These are phyloP conservation scores for Ceratocystis lukuohia DNA, from an alignment of 2,329 filamentous ascomycete genomes.

Conservation along the genomic window DNA sequence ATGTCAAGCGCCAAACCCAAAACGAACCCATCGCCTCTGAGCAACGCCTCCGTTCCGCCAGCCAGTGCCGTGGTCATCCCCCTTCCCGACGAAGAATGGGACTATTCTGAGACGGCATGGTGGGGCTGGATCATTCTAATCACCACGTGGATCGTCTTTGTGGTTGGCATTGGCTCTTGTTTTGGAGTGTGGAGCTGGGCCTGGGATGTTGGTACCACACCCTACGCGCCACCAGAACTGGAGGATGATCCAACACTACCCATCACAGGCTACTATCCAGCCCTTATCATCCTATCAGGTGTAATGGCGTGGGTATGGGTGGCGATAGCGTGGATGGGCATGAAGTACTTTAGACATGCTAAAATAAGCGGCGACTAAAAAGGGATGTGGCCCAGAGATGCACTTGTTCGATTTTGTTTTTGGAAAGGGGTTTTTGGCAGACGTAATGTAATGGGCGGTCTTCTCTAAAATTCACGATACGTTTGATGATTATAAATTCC, in stretches of 20 bases:
- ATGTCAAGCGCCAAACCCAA: conserved; percentile 7
- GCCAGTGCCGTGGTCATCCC: conserved; percentile 20
- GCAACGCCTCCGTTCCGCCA: conserved; percentile 13
- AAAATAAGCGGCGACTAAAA: conserved; percentile 58
- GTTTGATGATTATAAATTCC: not conserved
- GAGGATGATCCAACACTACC: conserved; percentile 91
- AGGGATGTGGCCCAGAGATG: not conserved
- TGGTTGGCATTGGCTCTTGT: conserved; percentile 91
- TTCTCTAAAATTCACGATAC: not conserved
- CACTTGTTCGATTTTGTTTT: not conserved
- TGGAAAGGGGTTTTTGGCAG: not conserved
- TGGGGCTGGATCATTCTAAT: conserved; percentile 93
- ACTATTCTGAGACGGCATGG: conserved; percentile 90
- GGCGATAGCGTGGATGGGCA: conserved; percentile 90
- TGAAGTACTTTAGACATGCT: conserved; percentile 98
- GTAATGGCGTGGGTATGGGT: conserved; percentile 99
- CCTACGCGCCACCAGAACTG: conserved; percentile 86
- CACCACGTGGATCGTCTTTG: conserved; percentile 90
- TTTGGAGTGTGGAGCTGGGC: conserved; percentile 96
- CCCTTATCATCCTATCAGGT: conserved; percentile 78
- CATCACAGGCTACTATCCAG: conserved; percentile 94
- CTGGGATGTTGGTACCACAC: conserved; percentile 94
- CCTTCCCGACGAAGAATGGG: conserved; percentile 52
- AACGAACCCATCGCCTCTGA: conserved; percentile 10
- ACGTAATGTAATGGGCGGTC: not conserved